Evolutionary conservation across 495 filamentous ascomycete genomes (phyloP).

Genomic region (Aspergillus avenaceus): DNA sequence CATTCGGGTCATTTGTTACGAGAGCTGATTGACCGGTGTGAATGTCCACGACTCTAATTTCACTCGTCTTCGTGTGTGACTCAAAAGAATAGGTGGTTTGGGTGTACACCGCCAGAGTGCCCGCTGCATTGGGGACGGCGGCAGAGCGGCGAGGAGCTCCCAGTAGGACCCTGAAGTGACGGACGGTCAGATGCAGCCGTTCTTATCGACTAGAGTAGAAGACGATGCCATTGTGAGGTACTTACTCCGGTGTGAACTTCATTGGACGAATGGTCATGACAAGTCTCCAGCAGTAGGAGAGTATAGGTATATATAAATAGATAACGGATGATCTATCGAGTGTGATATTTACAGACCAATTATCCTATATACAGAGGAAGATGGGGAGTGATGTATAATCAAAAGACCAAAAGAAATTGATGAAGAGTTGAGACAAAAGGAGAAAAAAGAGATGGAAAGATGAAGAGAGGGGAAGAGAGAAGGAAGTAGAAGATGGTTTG

Average conservation of each 20-base stretch:
- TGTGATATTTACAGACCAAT: no score
- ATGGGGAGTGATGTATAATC: no score
- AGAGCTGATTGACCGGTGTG: slow-evolving; percentile 60
- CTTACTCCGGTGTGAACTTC: slow-evolving; percentile 69
- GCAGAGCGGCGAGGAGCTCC: slow-evolving; percentile 76
- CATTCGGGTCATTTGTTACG: slow-evolving; percentile 58
- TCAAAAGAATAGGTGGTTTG: slow-evolving; percentile 81
- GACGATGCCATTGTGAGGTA: neutral
- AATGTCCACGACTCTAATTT: slow-evolving; percentile 74
- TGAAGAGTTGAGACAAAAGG: no score
- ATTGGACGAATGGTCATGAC: slow-evolving; percentile 62
- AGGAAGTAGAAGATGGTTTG: neutral
- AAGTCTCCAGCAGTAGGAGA: slow-evolving; percentile 2
- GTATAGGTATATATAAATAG: neutral
- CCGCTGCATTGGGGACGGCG: slow-evolving; percentile 69
- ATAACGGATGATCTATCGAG: neutral
- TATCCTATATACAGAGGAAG: neutral
- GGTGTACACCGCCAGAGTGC: slow-evolving; percentile 66
- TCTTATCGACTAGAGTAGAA: neutral
- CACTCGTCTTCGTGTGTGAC: slow-evolving; percentile 65
- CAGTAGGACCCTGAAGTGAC: slow-evolving; percentile 58
- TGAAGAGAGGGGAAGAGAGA: neutral
- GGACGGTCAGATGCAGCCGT: neutral
- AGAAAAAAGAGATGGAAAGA: neutral
- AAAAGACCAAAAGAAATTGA: no score